phyloP scores from a whole-genome alignment of 768 basidiomycete genomes.

The Auricularia sp. region DNA sequence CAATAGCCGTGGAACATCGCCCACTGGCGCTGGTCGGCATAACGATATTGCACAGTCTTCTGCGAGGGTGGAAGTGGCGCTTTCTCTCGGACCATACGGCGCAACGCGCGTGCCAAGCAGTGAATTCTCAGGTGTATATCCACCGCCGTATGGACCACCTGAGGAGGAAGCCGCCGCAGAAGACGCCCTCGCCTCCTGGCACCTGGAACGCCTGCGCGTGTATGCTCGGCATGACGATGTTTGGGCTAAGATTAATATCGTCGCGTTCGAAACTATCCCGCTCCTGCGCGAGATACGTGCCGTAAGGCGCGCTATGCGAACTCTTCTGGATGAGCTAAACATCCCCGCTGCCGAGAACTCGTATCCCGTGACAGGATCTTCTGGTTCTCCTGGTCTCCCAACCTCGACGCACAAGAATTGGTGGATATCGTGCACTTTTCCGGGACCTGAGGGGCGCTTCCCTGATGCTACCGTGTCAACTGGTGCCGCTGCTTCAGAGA shows the following conservation, averaged over 20 bases:
- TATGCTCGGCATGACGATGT: constrained; percentile 38
- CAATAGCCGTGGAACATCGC: background rate
- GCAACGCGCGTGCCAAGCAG: constrained; percentile 49
- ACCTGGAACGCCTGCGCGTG: constrained; percentile 48
- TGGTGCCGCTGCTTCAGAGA: constrained; percentile 25
- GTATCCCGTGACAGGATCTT: background rate
- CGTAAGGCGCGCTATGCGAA: constrained; percentile 49
- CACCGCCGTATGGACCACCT: constrained; percentile 54
- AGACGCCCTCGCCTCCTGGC: constrained; percentile 48
- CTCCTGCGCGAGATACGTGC: constrained; percentile 54
- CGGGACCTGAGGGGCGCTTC: constrained; percentile 17
- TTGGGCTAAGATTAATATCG: constrained; percentile 49
- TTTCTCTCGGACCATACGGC: constrained; percentile 70
- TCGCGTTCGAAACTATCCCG: constrained; percentile 77
- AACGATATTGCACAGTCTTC: constrained; percentile 15
- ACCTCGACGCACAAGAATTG: constrained; percentile 41
- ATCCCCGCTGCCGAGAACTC: constrained; percentile 5
- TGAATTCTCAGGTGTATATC: constrained; percentile 68
- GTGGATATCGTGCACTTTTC: constrained; percentile 67
- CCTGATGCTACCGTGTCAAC: constrained; percentile 10
- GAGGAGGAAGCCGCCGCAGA: constrained; percentile 32
- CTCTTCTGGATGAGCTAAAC: constrained; percentile 21
- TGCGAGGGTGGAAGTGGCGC: constrained; percentile 33
- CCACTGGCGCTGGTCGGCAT: constrained; percentile 5
- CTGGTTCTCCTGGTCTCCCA: background rate